Evolutionary conservation across 2,329 filamentous ascomycete genomes (phyloP), one percentile per base, ranked within the genome.

Genomic region (Beauveria medogensis): DNA sequence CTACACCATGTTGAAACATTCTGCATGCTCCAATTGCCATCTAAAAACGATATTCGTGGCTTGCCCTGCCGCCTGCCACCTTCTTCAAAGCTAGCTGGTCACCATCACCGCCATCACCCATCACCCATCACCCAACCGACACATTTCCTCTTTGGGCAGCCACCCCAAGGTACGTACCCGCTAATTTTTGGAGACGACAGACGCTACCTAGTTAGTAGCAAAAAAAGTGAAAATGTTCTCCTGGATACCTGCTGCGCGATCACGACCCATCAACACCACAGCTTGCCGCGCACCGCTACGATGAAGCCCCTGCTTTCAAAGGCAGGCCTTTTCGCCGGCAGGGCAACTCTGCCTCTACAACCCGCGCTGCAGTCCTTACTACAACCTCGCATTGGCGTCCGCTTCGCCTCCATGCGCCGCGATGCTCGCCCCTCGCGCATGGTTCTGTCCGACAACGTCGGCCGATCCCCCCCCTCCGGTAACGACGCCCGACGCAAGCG

Each of bases 361-460:
- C 22, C 53, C n/a, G 59, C 47, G 16, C 20, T 51, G 26, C 44
- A 46, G 20, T 20, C 59, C 5, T 22, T 41, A 5, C 37, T 46
- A 20, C 47, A 44, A 3, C 53, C 53, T 10, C 22, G 37, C 47
- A 28, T 44, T 34, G 46, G 24, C 46, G 59, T 30, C 14, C 59
- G 59, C n/a, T 56, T 46, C 28, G 46, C 40, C 12, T 61, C 59
- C 16, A n/a, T 18, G 26, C 59, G 59, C 22, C 46, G 46, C 44
- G 47, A 61, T 22, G 34, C 53, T 12, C 59, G 59, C 28, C 59
- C 59, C 46, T 82, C 82, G 47, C 81, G 83, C 55, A 84, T 85
- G 82, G 77, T 82, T 34, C 75, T 86, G 7, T 83, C 83, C 9
- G 77, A 83, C 65, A 75, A 74, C 51, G 82, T 85, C 26, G 74